Evolutionary conservation across 305 asterid genomes (phyloP), one percentile per base, ranked within the genome.

Genomic region (Solanum hybrid): DNA sequence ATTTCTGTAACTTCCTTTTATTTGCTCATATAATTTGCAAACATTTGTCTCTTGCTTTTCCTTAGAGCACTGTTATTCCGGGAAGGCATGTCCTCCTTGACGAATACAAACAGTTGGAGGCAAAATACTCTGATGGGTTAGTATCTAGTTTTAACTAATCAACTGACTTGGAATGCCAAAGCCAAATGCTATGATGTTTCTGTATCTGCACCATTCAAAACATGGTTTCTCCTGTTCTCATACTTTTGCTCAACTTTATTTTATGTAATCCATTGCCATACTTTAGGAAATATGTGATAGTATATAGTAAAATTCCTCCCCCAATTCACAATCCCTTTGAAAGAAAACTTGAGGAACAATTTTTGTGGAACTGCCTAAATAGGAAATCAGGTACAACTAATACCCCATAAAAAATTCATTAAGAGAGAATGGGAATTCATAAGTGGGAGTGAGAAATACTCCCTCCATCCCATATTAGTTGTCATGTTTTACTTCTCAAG

Each of bases 61-160:
- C 92, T 92, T 92, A 97, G 99, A 97, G 98, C 93, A 90, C 96
- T 29, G 94, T 95, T 89, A 95, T 97, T 68, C 96, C 97, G 14
- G 98, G 96, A 92, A 91, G 99, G 90, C 93, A 95, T 86, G 88
- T 93, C 92, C 98, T 97, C 38, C 91, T 91, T 93, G 97, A 93
- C 87, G 92, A 92, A 89, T 94, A 95, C 92, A 91, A 95, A 88
- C 94, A 94, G 90, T 94, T 97, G 93, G 98, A 96, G 93, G 94
- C 96, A 57, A 92, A 93, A 88, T 96, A 90, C 94, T 93, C 98
- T 89, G 94, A 94, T 33, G 98, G 98, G 99, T 97, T 90, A 93
- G 98, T 94, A 24, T 86, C 88, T 86, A 32, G 31, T 65, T 34
- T 20, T 85, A 61, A 61, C 88, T 86, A 20, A 61, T 57, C 51